These are phyloP conservation scores for Aspergillus avenaceus DNA, from an alignment of 495 filamentous ascomycete genomes.

Conservation along the genomic window DNA sequence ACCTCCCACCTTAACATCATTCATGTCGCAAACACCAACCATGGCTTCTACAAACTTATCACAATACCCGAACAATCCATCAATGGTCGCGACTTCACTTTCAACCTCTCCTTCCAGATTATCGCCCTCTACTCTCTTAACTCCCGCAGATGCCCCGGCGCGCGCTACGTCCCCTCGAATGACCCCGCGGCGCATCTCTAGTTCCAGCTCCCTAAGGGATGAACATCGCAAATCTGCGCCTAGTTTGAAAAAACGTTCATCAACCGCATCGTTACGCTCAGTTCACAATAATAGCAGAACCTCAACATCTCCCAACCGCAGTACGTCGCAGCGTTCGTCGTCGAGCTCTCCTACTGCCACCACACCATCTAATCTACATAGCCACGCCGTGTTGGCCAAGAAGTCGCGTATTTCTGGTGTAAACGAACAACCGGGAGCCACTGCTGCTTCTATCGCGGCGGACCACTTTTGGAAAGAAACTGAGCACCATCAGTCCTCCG, in stretches of 20 bases:
- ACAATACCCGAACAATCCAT: slow-evolving; percentile 44
- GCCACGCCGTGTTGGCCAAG: slow-evolving; percentile 9
- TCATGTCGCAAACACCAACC: slow-evolving; percentile 11
- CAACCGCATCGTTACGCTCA: slow-evolving; percentile 40
- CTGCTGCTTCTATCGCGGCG: slow-evolving; percentile 64
- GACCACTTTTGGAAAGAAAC: slow-evolving; percentile 69
- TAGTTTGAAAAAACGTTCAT: slow-evolving; percentile 42
- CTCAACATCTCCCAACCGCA: slow-evolving; percentile 30
- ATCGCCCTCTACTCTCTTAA: slow-evolving; percentile 27
- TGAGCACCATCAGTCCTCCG: slow-evolving; percentile 51
- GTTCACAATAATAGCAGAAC: slow-evolving; percentile 22
- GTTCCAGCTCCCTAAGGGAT: slow-evolving; percentile 49
- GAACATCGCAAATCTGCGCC: slow-evolving; percentile 40
- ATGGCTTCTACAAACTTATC: slow-evolving; percentile 14
- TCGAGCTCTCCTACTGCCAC: slow-evolving; percentile 33
- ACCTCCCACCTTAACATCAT: slow-evolving; percentile 20
- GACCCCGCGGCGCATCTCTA: slow-evolving; percentile 46
- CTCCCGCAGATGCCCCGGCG: slow-evolving; percentile 26
- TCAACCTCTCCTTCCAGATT: slow-evolving; percentile 37
- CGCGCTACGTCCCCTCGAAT: slow-evolving; percentile 14
- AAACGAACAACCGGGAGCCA: slow-evolving; percentile 38
- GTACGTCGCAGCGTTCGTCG: slow-evolving; percentile 43
- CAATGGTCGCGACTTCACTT: slow-evolving; percentile 41
- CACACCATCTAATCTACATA: slow-evolving; percentile 20
- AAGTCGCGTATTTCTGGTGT: slow-evolving; percentile 19